Base-by-base conservation (phyloP, 768 basidiomycete genomes). In the Trametopsis cervina region DNA sequence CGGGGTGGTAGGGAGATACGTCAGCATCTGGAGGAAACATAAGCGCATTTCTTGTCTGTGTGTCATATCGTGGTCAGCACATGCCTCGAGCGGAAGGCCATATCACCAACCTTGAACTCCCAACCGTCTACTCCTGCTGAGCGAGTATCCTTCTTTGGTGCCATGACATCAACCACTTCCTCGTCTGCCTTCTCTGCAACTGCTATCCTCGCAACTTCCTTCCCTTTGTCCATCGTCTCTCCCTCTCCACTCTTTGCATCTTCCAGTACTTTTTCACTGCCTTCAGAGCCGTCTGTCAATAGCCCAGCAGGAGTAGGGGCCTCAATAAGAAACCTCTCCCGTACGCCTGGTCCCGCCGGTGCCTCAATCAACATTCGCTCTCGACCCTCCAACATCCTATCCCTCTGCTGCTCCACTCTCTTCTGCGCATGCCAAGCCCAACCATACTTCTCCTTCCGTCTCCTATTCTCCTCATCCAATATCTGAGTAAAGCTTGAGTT, bases 401-500 rank as follows among this genome's bases (percentile, higher is more conserved):
- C 70, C 56, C 76, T 75, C 63, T 80, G 81, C 44, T 67, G 71
- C 53, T 89, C 85, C 1, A 93, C 92, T 58, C 78, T 71, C 63
- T 68, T 73, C 72, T 98, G 92, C 5, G 92, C 93, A 36, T 90
- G 85, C 83, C 86, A 99, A 2, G 94, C 96, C 96, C 96, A 99
- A 0, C 68, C 79, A 73, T 83, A 91, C 63, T 71, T 81, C 61
- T 89, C 87, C 61, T 81, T 82, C 50, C 92, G 75, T 56, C 76
- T 74, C 63, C 73, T 69, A 61, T 99, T 98, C 72, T 97, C 95
- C 46, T 85, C 81, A 50, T 92, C 81, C 46, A 99, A 68, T 50
- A 98, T 94, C 53, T 89, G 75, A 7, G 92, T 90, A 63, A 99
- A 98, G 51, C 93, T 96, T 4, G 94, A 82, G 64, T 99, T 99